Evolutionary conservation across 1,139 yeast species (phyloP), one percentile per base, ranked within the genome.

Genomic region (Nakaseomyces bracarensis): DNA sequence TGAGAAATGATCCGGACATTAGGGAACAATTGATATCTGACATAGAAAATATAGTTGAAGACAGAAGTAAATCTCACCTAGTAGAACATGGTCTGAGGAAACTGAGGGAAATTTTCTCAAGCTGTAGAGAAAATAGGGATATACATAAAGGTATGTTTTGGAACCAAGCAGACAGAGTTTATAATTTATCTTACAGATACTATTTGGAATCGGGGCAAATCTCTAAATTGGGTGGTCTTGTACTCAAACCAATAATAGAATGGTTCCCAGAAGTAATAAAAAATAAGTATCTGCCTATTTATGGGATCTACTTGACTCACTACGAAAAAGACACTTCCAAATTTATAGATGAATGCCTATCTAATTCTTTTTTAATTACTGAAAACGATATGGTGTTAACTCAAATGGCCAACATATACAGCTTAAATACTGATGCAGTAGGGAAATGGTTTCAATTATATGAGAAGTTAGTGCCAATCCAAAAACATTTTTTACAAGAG

Each of bases 61-160:
- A 33, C 4, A 29, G 18, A 21, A 30, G 31, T 4, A 33, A 37
- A 14, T 35, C 40, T 9, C 38, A 37, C 21, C 38, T 36, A 6
- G 13, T 46, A 9, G 49, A 43, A 20, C 54, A 51, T 38, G 55
- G 55, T 18, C 39, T 52, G 25, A 43, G 55, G 23, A 51, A 50
- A 40, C 42, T 52, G 6, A 44, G 56, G 29, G 54, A 52, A 31
- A 41, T 52, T 13, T 41, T 51, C 16, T 40, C 51, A 16, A 46
- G 51, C 27, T 26, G 42, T 14, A 40, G 28, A 36, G 43, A 38
- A 2, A 30, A 27, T 15, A 18, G 39, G 15, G 20, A 35, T 25
- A 21, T 9, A 16, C 47, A 50, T 22, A 21, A 18, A 10, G 29
- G 13, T 7, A 45, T 45, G 27, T 15, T 16, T 8, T 37, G 45